phyloP scores from a whole-genome alignment of 176 grass and related monocot genomes.

The Aechmea fasciata region DNA sequence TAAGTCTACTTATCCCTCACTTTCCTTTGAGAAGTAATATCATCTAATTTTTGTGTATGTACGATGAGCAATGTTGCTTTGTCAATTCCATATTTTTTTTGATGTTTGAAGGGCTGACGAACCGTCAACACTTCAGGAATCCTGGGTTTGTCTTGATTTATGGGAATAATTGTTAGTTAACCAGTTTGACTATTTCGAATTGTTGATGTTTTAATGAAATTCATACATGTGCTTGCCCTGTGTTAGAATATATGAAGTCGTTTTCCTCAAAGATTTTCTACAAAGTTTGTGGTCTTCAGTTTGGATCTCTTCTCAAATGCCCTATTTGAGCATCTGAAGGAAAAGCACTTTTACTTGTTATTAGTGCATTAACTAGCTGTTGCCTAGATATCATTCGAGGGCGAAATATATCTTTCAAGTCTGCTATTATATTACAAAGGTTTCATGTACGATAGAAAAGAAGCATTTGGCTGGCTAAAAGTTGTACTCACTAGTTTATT shows the following conservation, averaged over 20 bases:
- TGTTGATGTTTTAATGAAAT: background rate
- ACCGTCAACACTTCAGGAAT: background rate
- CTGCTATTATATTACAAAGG: no score
- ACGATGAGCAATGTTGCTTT: no score
- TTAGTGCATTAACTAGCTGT: background rate
- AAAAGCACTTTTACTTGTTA: background rate
- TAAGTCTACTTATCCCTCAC: no score
- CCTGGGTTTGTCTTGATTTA: background rate
- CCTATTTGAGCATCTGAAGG: background rate
- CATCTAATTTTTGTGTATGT: no score
- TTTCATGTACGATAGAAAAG: no score
- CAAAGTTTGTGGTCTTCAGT: background rate
- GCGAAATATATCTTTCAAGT: no score
- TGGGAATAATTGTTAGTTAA: background rate
- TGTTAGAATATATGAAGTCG: background rate
- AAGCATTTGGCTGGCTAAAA: background rate
- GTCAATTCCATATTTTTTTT: background rate
- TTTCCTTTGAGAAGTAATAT: no score
- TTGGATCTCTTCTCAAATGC: conserved; percentile 1
- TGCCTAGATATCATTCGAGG: no score
- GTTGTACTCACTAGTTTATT: background rate
- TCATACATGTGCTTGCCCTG: background rate
- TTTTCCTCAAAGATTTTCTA: background rate
- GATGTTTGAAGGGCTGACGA: background rate
- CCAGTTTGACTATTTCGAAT: background rate